Conservation (phyloP, 306 rosid genomes). For the Cajanus cajan region DNA sequence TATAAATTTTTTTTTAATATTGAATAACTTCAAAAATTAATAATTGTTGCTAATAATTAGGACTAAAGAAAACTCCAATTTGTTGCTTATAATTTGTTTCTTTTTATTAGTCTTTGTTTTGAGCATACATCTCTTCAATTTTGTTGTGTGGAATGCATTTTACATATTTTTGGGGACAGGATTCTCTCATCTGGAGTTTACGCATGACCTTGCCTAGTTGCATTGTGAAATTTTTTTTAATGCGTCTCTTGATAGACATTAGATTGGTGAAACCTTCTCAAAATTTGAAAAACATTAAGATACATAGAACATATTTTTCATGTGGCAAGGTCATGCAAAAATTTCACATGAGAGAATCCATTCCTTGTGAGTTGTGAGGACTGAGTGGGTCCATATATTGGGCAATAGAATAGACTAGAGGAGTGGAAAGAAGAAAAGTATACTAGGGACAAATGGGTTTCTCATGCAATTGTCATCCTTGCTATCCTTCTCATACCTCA, state of each 20-base stretch:
- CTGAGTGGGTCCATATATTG: slow-evolving; percentile 6
- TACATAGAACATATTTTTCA: background rate
- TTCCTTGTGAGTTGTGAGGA: background rate
- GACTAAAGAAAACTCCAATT: too few species aligned
- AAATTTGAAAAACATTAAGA: background rate
- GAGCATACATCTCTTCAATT: background rate
- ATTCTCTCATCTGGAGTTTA: background rate
- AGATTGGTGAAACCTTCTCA: background rate
- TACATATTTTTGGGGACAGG: background rate
- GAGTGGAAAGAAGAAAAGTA: background rate
- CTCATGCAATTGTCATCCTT: background rate
- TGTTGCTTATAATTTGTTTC: too few species aligned
- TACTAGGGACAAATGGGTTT: background rate
- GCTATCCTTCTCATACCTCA: background rate
- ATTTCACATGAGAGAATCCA: background rate
- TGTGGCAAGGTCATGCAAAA: background rate
- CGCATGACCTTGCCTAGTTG: background rate
- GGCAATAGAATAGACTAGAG: background rate
- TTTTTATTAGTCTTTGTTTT: slow-evolving; percentile 1
- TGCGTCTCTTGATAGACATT: background rate
- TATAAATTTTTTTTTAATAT: too few species aligned
- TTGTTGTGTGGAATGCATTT: background rate
- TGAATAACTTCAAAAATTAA: too few species aligned
- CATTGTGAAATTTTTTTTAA: background rate
- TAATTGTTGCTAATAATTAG: too few species aligned